Percentiles rank a stretch among this genome's conserved stretches.
phyloP scores from a whole-genome alignment of 495 filamentous ascomycete genomes.

The Astrothelium macrocarpum region DNA sequence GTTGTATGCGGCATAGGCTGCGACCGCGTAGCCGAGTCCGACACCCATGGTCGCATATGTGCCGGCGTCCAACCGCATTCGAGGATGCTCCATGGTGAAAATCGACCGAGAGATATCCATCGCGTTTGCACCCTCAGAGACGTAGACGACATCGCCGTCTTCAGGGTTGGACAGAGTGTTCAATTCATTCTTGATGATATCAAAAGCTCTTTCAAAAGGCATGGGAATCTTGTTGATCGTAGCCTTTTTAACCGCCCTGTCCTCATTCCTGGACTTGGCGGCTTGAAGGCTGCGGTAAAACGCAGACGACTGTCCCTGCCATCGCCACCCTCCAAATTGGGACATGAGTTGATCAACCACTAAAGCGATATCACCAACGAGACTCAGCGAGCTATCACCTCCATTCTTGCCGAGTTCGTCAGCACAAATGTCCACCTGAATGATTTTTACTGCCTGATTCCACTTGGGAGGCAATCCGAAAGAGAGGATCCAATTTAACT shows the following conservation, averaged over 20 bases:
- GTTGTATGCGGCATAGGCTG: conserved; percentile 54
- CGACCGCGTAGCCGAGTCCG: conserved; percentile 54
- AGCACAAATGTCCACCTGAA: conserved; percentile 50
- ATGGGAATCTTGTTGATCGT: conserved; percentile 36
- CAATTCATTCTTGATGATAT: conserved; percentile 43
- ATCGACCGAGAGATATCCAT: conserved; percentile 58
- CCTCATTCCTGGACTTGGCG: conserved; percentile 43
- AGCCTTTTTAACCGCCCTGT: conserved; percentile 30
- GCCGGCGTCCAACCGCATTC: conserved; percentile 53
- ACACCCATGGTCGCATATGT: conserved; percentile 63
- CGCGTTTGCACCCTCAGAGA: conserved; percentile 59
- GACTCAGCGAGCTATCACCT: conserved; percentile 38
- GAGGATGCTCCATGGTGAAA: conserved; percentile 49
- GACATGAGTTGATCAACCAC: conserved; percentile 41
- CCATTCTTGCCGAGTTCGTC: conserved; percentile 47
- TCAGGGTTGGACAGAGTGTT: conserved; percentile 34
- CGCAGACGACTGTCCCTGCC: conserved; percentile 27
- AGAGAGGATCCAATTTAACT: conserved; percentile 57
- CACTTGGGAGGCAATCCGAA: conserved; percentile 52
- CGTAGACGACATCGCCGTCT: conserved; percentile 47
- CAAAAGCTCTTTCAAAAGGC: conserved; percentile 46
- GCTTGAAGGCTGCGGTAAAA: conserved; percentile 32
- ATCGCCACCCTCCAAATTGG: conserved; percentile 39
- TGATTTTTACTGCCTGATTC: conserved; percentile 43
- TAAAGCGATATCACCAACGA: conserved; percentile 45